Evolutionary conservation across 768 basidiomycete genomes (phyloP).

Genomic region (Termitomyces sp.): DNA sequence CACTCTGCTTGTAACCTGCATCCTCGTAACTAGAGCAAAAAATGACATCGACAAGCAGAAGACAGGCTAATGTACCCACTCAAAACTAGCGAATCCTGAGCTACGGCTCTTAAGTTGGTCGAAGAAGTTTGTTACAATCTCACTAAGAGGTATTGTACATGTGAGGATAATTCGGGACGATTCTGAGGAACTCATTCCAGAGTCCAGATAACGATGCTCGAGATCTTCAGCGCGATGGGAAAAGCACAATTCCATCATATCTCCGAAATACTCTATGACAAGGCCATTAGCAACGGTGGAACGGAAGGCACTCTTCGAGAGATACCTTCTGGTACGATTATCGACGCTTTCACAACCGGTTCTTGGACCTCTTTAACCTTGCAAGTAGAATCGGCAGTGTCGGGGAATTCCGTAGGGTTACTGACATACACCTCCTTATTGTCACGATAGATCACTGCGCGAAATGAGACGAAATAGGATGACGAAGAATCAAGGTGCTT

Average conservation of each 20-base stretch:
- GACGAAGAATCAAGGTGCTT: constrained; percentile 9
- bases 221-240: constrained; percentile 78
- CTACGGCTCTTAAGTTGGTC: constrained; percentile 90
- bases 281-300: not conserved
- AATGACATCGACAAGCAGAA: not conserved
- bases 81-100: constrained; percentile 89
- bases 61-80: constrained; percentile 39
- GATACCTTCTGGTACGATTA: constrained; percentile 88
- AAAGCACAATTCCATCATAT: constrained; percentile 94
- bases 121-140: constrained; percentile 95
- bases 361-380: constrained; percentile 80
- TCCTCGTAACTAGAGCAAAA: constrained; percentile 77
- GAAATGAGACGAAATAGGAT: constrained; percentile 1
- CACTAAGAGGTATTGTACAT: constrained; percentile 81
- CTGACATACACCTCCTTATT: constrained; percentile 60
- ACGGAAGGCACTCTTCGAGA: constrained; percentile 3
- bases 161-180: constrained; percentile 74
- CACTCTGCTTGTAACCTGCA: constrained; percentile 77
- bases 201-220: constrained; percentile 80
- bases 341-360: constrained; percentile 88
- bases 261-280: constrained; percentile 80
- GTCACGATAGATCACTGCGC: constrained; percentile 69
- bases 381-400: constrained; percentile 53
- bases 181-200: constrained; percentile 27
- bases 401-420: constrained; percentile 96